Conservation (phyloP, 1,284 basidiomycete species). For the Ceratobasidium sp. region DNA sequence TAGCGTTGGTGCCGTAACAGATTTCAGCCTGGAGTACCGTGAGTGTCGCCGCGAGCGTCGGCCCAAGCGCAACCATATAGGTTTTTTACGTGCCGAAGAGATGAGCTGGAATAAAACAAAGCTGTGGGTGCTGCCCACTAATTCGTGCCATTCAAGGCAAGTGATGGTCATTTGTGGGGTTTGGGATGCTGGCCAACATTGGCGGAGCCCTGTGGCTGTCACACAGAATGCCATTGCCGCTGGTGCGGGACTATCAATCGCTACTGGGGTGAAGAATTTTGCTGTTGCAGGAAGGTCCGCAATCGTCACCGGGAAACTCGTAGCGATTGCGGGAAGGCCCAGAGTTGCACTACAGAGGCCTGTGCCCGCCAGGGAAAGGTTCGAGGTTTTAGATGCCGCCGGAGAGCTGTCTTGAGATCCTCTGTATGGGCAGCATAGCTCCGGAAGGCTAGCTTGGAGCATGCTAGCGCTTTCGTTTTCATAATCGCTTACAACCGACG, state of each 20-base stretch:
- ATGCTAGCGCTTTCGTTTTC: neutral
- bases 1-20: neutral
- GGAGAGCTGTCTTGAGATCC: neutral
- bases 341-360: neutral
- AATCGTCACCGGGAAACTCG: neutral
- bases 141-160: neutral
- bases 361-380: neutral
- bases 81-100: neutral
- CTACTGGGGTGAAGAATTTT: neutral
- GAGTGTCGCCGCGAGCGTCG: neutral
- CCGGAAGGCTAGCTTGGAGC: neutral
- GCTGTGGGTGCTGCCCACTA: neutral
- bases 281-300: neutral
- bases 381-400: neutral
- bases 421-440: neutral
- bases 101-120: neutral
- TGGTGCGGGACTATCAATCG: neutral
- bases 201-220: neutral
- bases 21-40: neutral
- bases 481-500: neutral
- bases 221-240: neutral
- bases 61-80: neutral
- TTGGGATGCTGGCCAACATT: neutral
- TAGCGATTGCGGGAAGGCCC: neutral
- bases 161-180: neutral